A percentile compares a stretch with the other conserved stretches of the same genome.
Conservation (phyloP, 192 early-diverging fungal species). For the Cetraspora pellucida region DNA sequence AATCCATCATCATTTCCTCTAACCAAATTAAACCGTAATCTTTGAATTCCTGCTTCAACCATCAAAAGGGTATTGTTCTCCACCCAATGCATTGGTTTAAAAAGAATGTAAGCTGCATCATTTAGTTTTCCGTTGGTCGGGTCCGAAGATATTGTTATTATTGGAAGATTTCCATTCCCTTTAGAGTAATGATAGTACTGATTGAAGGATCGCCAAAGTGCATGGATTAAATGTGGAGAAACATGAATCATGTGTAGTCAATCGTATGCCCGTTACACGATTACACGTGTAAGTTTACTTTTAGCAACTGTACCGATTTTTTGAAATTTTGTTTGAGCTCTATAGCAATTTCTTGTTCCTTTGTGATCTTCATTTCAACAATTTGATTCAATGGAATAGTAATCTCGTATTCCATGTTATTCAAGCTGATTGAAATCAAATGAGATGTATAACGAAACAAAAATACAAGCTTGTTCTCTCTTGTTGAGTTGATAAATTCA, state of each 20-base stretch:
- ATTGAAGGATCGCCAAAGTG: neutral
- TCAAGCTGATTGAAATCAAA: neutral
- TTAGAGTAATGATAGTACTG: neutral
- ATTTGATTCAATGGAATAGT: neutral
- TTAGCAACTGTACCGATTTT: neutral
- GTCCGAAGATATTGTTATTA: neutral
- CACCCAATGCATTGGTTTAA: neutral
- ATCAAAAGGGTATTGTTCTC: slow-evolving; percentile 2
- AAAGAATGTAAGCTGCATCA: neutral
- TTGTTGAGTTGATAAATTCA: neutral
- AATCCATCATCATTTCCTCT: neutral
- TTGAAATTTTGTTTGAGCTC: neutral
- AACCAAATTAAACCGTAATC: neutral
- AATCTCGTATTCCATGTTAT: slow-evolving; percentile 4
- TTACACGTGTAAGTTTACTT: neutral
- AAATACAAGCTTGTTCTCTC: neutral
- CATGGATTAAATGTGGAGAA: neutral
- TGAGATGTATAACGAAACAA: slow-evolving; percentile 1
- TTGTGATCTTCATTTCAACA: neutral
- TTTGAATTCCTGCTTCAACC: slow-evolving; percentile 7
- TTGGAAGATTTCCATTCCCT: neutral
- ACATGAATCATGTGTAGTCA: neutral
- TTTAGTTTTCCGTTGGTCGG: neutral
- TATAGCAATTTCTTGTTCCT: neutral
- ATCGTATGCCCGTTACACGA: neutral